Evolutionary conservation across 2,329 filamentous ascomycete species (phyloP), one percentile per base, ranked within the genome.

Genomic region (Aureobasidium melanogenum): DNA sequence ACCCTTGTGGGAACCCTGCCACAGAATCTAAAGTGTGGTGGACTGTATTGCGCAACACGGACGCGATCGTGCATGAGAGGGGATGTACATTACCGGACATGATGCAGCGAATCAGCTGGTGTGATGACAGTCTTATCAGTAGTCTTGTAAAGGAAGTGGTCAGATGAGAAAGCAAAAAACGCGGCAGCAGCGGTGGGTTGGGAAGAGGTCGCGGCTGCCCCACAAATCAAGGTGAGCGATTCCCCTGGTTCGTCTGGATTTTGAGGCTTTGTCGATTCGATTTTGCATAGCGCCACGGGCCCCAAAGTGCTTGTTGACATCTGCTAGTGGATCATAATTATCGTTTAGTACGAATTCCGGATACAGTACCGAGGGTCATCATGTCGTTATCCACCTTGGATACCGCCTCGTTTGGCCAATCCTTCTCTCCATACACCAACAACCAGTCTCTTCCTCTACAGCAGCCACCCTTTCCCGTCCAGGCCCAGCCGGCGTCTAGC

Each of bases 401-500:
- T 22, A 14, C 41, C 5, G 39, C 36, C 17, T 22, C 41, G 15
- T 58, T 58, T 28, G 54, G 54, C 54, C 56, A 59, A 46, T 59
- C 56, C 17, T 59, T 59, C 36, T 50, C 56, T 30, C 36, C 56
- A 8, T 59, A 59, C 44, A 48, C 30, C 15, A 30, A 9, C 56
- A 48, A 59, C 57, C 79, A 83, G 73, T 76, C 78, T 58, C 78
- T 76, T 41, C 72, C 74, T 57, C 78, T 80, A 59, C 75, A 76
- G 55, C 75, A 73, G 50, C 73, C 19, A 26, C 38, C 24, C 22
- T 55, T 54, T 28, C 41, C 60, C 22, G 4, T 26, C 50, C 46
- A 44, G 39, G 39, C 10, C 30, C 46, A 43, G 14, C 24, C 26
- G 2, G 39, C 22, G 43, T 39, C 60, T 47, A 55, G 26, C 30